A percentile compares a stretch with the other conserved stretches of the same genome.
phyloP scores from a whole-genome alignment of 2,329 filamentous ascomycete species.

The Penicillium paneum region DNA sequence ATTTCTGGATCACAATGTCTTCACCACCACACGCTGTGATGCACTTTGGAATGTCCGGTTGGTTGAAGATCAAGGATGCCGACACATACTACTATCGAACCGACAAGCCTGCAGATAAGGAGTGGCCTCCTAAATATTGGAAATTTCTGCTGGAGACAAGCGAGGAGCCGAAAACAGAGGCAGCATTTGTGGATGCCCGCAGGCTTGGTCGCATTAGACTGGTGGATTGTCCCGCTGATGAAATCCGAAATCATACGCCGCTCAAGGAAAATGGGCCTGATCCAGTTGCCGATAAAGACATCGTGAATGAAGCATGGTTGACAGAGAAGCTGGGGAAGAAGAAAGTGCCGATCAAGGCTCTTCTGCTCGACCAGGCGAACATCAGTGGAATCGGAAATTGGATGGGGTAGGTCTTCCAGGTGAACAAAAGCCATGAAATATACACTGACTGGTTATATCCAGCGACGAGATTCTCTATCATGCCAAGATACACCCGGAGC shows the following conservation, averaged over 20 bases:
- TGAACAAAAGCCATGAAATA: neutral
- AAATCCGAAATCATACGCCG: conserved; percentile 73
- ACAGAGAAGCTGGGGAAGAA: conserved; percentile 67
- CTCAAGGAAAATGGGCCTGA: conserved; percentile 92
- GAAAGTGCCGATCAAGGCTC: conserved; percentile 81
- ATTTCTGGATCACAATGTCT: conserved; percentile 85
- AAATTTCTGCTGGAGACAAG: conserved; percentile 77
- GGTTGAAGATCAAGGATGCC: conserved; percentile 81
- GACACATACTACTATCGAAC: conserved; percentile 78
- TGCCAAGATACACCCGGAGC: conserved; percentile 83
- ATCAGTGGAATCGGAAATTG: conserved; percentile 95
- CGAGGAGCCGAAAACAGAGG: conserved; percentile 58
- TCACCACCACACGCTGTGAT: conserved; percentile 80
- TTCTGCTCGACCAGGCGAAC: conserved; percentile 81
- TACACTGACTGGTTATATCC: conserved; percentile 1
- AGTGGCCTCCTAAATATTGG: conserved; percentile 87
- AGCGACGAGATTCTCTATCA: conserved; percentile 89
- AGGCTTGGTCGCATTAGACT: conserved; percentile 76
- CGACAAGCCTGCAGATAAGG: conserved; percentile 53
- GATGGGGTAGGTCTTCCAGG: conserved; percentile 62
- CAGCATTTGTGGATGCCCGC: conserved; percentile 80
- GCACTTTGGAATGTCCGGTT: conserved; percentile 77
- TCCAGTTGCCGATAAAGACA: conserved; percentile 75
- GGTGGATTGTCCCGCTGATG: conserved; percentile 71
- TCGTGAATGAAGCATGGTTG: conserved; percentile 75